phyloP scores from a whole-genome alignment of 2,329 filamentous ascomycete genomes.

The Colletotrichum paranaense region DNA sequence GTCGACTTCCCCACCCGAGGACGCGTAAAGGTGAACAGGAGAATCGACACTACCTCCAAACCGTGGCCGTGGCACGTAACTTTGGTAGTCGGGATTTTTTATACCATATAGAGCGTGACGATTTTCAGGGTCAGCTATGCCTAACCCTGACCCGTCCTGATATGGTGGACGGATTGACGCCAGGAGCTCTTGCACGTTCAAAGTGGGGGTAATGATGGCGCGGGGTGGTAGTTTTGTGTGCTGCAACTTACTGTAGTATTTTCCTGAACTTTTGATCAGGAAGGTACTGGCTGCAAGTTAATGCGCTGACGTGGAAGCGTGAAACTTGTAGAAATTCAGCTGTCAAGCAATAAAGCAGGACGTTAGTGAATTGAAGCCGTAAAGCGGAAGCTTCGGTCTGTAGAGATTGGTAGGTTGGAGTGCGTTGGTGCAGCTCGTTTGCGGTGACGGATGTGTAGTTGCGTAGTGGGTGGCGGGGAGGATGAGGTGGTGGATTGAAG shows the following conservation, averaged over 20 bases:
- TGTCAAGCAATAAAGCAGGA: not conserved
- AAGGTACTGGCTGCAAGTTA: conserved; percentile 10
- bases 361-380: not conserved
- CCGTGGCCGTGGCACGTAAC: no score
- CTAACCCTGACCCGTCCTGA: no score
- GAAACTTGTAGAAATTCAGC: not conserved
- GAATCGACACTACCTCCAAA: no score
- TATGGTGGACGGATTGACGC: not conserved
- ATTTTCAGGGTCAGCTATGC: no score
- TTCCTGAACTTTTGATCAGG: conserved; percentile 16
- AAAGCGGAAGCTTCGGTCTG: not conserved
- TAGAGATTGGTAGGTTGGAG: conserved; percentile 4
- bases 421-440: conserved; percentile 7
- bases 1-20: not conserved
- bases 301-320: not conserved
- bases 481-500: conserved; percentile 19
- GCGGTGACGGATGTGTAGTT: conserved; percentile 7
- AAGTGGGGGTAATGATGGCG: not conserved
- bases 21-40: not conserved
- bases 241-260: conserved; percentile 22
- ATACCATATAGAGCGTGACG: no score
- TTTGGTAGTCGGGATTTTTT: no score
- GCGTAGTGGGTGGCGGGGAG: not conserved
- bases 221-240: conserved; percentile 3
- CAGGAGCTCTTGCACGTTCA: not conserved